Base-by-base conservation (phyloP, 2,329 filamentous ascomycete species). In the Ceratocystis cacaofunesta region DNA sequence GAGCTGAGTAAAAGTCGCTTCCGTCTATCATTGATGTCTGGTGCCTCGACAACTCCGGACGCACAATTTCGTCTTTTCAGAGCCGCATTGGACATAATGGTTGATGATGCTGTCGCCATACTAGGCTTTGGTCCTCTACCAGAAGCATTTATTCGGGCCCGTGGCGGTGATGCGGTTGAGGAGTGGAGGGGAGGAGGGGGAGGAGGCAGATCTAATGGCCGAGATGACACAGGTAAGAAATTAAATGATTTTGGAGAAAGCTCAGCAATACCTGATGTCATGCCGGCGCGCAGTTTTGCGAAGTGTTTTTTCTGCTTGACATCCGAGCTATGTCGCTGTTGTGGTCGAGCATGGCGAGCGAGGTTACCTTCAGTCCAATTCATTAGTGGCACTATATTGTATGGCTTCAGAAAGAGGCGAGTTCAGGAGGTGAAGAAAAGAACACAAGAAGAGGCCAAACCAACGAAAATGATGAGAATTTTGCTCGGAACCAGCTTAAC, bases 301-400 rank as follows among this genome's bases (percentile, higher is more conserved):
- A 78, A 78, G 64, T 75, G 73, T 63, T 74, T 68, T 57, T 73
- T 75, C 68, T 78, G 76, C 17, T 72, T 74, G 22, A 72, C 70
- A 19, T 69, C 66, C 48, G 76, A 74, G 32, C 71, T 68, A 15
- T 71, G 70, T 62, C 71, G 74, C 5, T 72, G 71, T 61, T 71
- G 75, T 5, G 72, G 71, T 44, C 72, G 72, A 30, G 73, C 72
- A 66, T 77, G 72, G 7, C 76, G 75, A 55, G 75, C 71, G 25
- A 76, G 72, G 43, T 71, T 68, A 8, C 75, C 74, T 68, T 75
- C 74, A 1, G 73, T 77, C 75, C 77, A 77, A 68, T 78, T 78
- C 76, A 78, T 78, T 52, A 41, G 36, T 69, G 36, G 30, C 19
- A 15, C 17, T 7, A 41, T 41, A 10, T 6, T 7, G 5, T 57